Evolutionary conservation across 2,329 filamentous ascomycete genomes (phyloP).

Genomic region (Fusarium beomiforme): DNA sequence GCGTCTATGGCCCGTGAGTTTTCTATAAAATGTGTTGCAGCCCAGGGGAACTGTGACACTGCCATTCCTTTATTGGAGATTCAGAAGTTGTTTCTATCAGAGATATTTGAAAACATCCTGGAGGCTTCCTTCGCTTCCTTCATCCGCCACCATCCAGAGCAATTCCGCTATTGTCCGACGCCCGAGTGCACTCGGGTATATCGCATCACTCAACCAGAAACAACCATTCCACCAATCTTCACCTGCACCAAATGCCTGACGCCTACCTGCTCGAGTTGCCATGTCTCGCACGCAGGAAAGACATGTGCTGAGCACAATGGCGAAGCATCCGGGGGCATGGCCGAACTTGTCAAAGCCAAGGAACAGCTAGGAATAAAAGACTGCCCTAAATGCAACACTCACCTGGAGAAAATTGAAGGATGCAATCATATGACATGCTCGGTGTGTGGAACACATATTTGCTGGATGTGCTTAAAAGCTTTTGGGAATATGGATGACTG

Average conservation of each 20-base stretch:
- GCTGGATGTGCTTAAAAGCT: conserved; percentile 56
- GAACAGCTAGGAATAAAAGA: conserved; percentile 50
- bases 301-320: conserved; percentile 50
- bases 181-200: conserved; percentile 57
- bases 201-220: conserved; percentile 32
- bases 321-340: conserved; percentile 34
- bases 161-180: conserved; percentile 54
- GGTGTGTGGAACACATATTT: conserved; percentile 55
- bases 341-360: conserved; percentile 46
- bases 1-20: background rate
- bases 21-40: background rate
- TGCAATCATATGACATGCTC: conserved; percentile 59
- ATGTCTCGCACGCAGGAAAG: conserved; percentile 45
- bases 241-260: conserved; percentile 52
- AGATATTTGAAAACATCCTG: conserved; percentile 49
- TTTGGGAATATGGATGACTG: conserved; percentile 38
- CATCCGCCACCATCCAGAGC: conserved; percentile 45
- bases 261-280: conserved; percentile 50
- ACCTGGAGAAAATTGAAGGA: conserved; percentile 55
- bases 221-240: conserved; percentile 17
- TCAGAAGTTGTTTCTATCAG: conserved; percentile 40
- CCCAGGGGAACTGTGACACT: background rate
- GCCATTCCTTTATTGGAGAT: conserved; percentile 40
- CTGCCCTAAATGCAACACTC: conserved; percentile 53
- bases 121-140: conserved; percentile 50